A percentile compares a stretch with the other conserved stretches of the same genome.
Conservation (phyloP, 768 basidiomycete genomes). For the Mycena epipterygia region DNA sequence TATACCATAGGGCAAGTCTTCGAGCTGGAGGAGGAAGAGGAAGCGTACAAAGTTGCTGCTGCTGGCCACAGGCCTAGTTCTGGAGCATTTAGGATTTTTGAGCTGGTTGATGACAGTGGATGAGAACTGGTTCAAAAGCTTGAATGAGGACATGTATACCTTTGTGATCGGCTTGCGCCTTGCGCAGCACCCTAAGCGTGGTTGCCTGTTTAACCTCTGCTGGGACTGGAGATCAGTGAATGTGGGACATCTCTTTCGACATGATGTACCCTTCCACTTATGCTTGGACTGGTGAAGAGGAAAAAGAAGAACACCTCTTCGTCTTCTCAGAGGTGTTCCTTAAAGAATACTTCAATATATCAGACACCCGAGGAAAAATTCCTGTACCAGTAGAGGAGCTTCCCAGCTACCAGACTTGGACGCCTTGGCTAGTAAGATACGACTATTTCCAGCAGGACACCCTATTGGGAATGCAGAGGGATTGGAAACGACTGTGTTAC, state of each 20-base stretch:
- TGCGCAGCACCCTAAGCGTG: neutral
- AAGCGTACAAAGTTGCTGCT: too few relatives aligned
- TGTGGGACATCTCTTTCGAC: neutral
- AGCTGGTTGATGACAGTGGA: too few relatives aligned
- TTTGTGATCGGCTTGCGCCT: neutral
- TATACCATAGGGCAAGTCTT: too few relatives aligned
- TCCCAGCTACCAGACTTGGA: neutral
- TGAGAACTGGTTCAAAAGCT: too few relatives aligned
- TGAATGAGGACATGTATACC: neutral
- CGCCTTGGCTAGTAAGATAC: neutral
- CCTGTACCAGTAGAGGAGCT: neutral
- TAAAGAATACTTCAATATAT: neutral
- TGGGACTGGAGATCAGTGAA: neutral
- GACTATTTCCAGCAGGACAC: neutral
- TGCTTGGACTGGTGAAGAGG: neutral
- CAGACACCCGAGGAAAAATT: neutral
- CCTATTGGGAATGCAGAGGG: neutral
- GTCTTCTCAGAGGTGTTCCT: neutral
- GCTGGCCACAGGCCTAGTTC: too few relatives aligned
- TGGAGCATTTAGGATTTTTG: too few relatives aligned
- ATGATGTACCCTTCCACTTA: neutral
- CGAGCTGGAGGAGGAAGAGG: too few relatives aligned
- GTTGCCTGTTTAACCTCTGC: neutral
- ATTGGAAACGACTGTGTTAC: neutral
- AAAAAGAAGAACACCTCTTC: neutral